Conservation (phyloP, 129 eudicot species). For the Erigeron canadensis region DNA sequence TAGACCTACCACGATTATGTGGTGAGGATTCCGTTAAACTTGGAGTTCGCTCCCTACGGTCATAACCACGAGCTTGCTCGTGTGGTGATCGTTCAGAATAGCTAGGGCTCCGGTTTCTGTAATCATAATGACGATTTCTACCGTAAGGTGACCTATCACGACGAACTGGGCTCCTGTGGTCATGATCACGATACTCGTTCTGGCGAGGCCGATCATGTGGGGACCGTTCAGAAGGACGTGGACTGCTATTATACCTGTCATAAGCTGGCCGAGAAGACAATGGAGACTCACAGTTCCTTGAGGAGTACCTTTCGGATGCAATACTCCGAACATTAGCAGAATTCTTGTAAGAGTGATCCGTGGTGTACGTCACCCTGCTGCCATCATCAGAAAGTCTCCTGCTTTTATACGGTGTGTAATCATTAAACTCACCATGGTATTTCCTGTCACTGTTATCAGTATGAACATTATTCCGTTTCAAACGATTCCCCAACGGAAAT, state of each 20-base stretch:
- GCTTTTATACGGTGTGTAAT: constrained; percentile 56
- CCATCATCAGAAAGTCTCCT: constrained; percentile 79
- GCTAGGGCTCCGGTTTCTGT: constrained; percentile 59
- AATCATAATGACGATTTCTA: constrained; percentile 58
- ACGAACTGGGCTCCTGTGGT: constrained; percentile 57
- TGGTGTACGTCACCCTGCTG: constrained; percentile 41
- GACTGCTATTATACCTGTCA: constrained; percentile 66
- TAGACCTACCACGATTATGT: constrained; percentile 45
- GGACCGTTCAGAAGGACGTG: constrained; percentile 79
- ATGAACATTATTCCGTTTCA: constrained; percentile 64
- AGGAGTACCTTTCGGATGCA: constrained; percentile 64
- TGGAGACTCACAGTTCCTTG: constrained; percentile 65
- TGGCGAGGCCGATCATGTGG: constrained; percentile 76
- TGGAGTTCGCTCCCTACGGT: constrained; percentile 60
- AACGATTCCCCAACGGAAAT: constrained; percentile 51
- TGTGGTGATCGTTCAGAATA: constrained; percentile 70
- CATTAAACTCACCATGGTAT: constrained; percentile 57
- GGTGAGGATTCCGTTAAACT: constrained; percentile 53
- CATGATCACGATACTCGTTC: constrained; percentile 45
- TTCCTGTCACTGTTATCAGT: constrained; percentile 59
- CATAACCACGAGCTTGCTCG: constrained; percentile 54
- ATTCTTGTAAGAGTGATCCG: constrained; percentile 48
- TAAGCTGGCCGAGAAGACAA: constrained; percentile 44
- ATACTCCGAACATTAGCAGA: constrained; percentile 30
- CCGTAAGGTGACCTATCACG: constrained; percentile 69